These are phyloP conservation scores for Talaromyces sp. DNA, from an alignment of 2,329 filamentous ascomycete genomes.

Conservation along the genomic window DNA sequence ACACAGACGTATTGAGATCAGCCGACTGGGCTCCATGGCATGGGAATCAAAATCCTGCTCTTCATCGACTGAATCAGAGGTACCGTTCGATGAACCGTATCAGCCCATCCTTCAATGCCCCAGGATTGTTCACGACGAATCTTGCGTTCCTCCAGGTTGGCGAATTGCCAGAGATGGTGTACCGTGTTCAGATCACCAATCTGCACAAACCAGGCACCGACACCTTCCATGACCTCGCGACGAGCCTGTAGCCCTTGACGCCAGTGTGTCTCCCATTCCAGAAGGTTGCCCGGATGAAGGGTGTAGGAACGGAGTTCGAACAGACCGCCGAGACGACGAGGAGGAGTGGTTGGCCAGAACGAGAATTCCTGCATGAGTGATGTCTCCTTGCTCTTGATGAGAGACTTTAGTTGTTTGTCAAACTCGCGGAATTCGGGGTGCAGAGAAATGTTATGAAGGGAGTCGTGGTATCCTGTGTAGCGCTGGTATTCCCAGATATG, in stretches of 20 bases:
- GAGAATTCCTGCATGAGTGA: slow-evolving; percentile 99
- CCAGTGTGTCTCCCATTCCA: slow-evolving; percentile 99
- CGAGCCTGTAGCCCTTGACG: slow-evolving; percentile 84
- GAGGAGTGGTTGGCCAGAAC: slow-evolving; percentile 95
- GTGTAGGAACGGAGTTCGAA: slow-evolving; percentile 98
- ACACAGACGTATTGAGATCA: slow-evolving; percentile 43
- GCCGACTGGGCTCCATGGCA: slow-evolving; percentile 93
- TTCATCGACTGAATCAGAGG: slow-evolving; percentile 96
- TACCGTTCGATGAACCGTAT: slow-evolving; percentile 97
- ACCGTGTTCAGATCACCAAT: slow-evolving; percentile 97
- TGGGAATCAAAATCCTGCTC: slow-evolving; percentile 86
- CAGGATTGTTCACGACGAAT: slow-evolving; percentile 89
- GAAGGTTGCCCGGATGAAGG: slow-evolving; percentile 87
- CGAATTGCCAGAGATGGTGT: slow-evolving; percentile 98
- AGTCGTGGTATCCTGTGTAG: slow-evolving; percentile 93
- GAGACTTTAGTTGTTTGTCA: slow-evolving; percentile 76
- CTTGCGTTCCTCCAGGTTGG: slow-evolving; percentile 91
- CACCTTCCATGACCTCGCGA: slow-evolving; percentile 96
- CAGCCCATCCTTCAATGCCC: slow-evolving; percentile 91
- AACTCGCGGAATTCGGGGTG: slow-evolving; percentile 84
- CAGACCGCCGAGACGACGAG: slow-evolving; percentile 82
- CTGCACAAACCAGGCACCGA: slow-evolving; percentile 98
- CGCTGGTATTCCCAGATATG: slow-evolving; percentile 99
- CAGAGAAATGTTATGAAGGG: slow-evolving; percentile 76
- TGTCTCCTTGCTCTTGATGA: slow-evolving; percentile 80